Percentiles rank a stretch among this genome's conserved stretches.
Evolutionary conservation across 345 rosid species (phyloP).

Genomic region (Linum usitatissimum): DNA sequence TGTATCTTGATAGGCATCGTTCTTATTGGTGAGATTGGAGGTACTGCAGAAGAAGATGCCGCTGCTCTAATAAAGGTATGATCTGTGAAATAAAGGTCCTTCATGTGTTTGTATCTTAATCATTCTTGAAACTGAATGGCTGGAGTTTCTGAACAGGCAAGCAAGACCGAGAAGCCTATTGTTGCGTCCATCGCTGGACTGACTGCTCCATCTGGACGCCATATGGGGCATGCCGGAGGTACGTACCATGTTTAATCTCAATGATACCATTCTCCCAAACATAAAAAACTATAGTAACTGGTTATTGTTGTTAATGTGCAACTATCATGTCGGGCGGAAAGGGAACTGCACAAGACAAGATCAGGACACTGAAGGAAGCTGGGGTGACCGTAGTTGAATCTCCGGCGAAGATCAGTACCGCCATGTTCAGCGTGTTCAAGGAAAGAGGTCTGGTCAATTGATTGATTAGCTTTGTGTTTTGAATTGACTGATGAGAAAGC

Average conservation of each 20-base stretch:
- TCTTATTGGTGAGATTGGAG: slow-evolving; percentile 95
- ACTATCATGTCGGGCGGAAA: slow-evolving; percentile 94
- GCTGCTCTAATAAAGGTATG: slow-evolving; percentile 75
- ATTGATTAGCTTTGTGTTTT: too few species aligned
- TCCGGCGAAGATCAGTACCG: slow-evolving; percentile 78
- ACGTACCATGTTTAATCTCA: slow-evolving; percentile 24
- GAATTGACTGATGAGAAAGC: too few species aligned
- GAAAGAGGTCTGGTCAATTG: slow-evolving; percentile 44
- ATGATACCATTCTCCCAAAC: too few species aligned
- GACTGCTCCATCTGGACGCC: slow-evolving; percentile 94
- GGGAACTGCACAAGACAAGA: slow-evolving; percentile 95
- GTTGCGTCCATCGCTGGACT: slow-evolving; percentile 98
- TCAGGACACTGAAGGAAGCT: slow-evolving; percentile 66
- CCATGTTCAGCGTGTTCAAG: slow-evolving; percentile 71
- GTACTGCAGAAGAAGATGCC: slow-evolving; percentile 98
- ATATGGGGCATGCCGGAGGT: slow-evolving; percentile 99
- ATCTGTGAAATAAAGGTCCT: background rate
- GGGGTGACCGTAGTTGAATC: slow-evolving; percentile 92
- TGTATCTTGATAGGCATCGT: slow-evolving; percentile 49
- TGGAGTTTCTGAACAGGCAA: slow-evolving; percentile 50
- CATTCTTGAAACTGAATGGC: background rate
- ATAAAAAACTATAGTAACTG: too few species aligned
- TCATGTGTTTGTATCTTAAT: background rate
- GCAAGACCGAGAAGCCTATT: slow-evolving; percentile 84
- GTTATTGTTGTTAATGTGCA: slow-evolving; percentile 16